These are phyloP conservation scores for Lipomyces yarrowii DNA, from an alignment of 1,139 yeast species.

Conservation along the genomic window DNA sequence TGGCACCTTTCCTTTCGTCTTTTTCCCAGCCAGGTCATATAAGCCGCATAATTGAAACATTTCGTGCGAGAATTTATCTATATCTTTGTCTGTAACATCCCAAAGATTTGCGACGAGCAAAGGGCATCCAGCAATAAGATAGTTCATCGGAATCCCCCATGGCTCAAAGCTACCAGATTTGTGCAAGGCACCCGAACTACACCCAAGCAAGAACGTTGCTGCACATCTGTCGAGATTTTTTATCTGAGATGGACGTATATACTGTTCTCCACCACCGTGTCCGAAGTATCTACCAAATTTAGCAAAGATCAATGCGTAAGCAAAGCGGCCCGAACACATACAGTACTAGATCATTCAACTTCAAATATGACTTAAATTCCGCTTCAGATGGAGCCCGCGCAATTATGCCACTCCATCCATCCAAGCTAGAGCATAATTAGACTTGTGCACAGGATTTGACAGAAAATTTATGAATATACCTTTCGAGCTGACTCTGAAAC, in stretches of 20 bases:
- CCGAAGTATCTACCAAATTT: constrained; percentile 59
- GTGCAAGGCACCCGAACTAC: constrained; percentile 76
- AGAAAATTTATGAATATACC: background rate
- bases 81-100: constrained; percentile 97
- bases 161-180: constrained; percentile 67
- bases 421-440: background rate
- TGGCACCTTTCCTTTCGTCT: constrained; percentile 32
- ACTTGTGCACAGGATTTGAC: background rate
- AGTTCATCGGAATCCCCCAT: constrained; percentile 74
- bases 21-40: constrained; percentile 57
- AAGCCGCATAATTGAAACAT: constrained; percentile 34
- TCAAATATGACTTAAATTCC: constrained; percentile 49
- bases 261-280: constrained; percentile 94
- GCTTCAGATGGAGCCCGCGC: constrained; percentile 62
- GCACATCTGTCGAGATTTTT: constrained; percentile 54
- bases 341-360: constrained; percentile 57
- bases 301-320: background rate
- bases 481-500: constrained; percentile 53
- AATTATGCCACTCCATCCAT: constrained; percentile 57
- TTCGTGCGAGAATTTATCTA: constrained; percentile 66
- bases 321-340: background rate
- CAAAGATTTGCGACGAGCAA: constrained; percentile 84
- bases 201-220: constrained; percentile 81
- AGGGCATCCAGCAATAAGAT: constrained; percentile 79
- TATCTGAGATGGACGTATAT: constrained; percentile 56